A percentile compares a stretch with the other conserved stretches of the same genome.
These are phyloP conservation scores for Miscanthus sacchariflorus DNA, from an alignment of 202 grass and related monocot species.

Conservation along the genomic window DNA sequence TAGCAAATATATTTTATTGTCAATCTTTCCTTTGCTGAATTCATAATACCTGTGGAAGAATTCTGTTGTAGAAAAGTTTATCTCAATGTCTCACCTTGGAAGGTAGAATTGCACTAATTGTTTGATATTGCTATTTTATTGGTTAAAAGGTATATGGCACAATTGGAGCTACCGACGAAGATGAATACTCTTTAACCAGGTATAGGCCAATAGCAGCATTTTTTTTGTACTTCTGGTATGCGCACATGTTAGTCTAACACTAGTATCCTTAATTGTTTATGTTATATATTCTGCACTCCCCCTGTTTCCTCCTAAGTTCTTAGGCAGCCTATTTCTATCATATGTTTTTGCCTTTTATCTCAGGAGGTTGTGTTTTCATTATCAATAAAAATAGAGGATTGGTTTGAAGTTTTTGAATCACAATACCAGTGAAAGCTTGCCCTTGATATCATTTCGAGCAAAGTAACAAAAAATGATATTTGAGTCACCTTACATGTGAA, in stretches of 20 bases:
- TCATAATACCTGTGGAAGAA: neutral
- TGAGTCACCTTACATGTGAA: conserved; percentile 35
- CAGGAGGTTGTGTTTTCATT: neutral
- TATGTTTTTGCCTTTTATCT: conserved; percentile 33
- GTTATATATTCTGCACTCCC: conserved; percentile 7
- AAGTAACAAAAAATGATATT: conserved; percentile 19
- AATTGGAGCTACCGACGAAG: conserved; percentile 55
- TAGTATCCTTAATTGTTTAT: neutral
- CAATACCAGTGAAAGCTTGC: conserved; percentile 24
- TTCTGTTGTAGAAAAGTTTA: conserved; percentile 37
- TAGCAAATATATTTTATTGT: conserved; percentile 42
- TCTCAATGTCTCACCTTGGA: conserved; percentile 13
- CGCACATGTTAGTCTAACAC: conserved; percentile 19
- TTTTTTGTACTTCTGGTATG: conserved; percentile 23
- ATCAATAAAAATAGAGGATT: conserved; percentile 9
- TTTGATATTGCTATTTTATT: conserved; percentile 45
- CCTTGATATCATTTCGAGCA: conserved; percentile 2
- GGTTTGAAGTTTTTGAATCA: conserved; percentile 26
- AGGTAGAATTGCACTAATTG: conserved; percentile 33
- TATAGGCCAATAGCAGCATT: conserved; percentile 37
- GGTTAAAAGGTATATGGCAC: conserved; percentile 75
- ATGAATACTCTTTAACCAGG: conserved; percentile 77
- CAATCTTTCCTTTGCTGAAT: conserved; percentile 29
- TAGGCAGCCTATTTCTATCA: conserved; percentile 22
- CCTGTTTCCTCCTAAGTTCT: conserved; percentile 17